These are phyloP conservation scores for Hortaea werneckii DNA, from an alignment of 2,329 filamentous ascomycete genomes.

Conservation along the genomic window DNA sequence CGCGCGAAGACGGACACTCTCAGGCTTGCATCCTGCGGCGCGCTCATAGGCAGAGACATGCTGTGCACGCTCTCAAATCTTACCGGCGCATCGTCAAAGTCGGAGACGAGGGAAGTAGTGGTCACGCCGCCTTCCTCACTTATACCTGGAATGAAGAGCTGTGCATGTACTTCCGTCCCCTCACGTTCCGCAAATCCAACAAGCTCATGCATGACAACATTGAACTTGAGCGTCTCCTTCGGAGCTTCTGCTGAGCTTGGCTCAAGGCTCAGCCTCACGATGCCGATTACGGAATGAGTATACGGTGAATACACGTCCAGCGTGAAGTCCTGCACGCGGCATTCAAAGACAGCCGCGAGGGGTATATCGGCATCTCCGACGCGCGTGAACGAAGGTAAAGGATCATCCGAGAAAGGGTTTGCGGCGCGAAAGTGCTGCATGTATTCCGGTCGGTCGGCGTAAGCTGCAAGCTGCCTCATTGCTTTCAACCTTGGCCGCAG, in stretches of 20 bases:
- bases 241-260: conserved; percentile 89
- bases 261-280: conserved; percentile 82
- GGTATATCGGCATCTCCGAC: conserved; percentile 91
- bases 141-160: conserved; percentile 88
- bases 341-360: conserved; percentile 85
- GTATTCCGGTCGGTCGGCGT: conserved; percentile 89
- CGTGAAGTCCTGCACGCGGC: conserved; percentile 84
- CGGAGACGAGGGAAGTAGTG: conserved; percentile 86
- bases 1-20: conserved; percentile 86
- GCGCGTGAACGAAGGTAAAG: conserved; percentile 84
- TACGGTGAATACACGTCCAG: conserved; percentile 88
- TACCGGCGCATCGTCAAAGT: conserved; percentile 86
- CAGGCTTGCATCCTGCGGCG: conserved; percentile 62
- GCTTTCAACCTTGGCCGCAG: conserved; percentile 74
- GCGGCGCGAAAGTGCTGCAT: conserved; percentile 84
- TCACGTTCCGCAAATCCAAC: conserved; percentile 90
- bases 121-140: conserved; percentile 84
- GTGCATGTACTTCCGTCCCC: conserved; percentile 88
- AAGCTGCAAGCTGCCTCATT: conserved; percentile 97
- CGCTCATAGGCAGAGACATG: conserved; percentile 82
- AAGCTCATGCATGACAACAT: conserved; percentile 96
- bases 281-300: conserved; percentile 80
- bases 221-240: conserved; percentile 89
- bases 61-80: conserved; percentile 97
- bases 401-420: conserved; percentile 85